Percentiles rank a stretch among this genome's conserved stretches.
Evolutionary conservation across 768 basidiomycete species (phyloP).

Genomic region (Aureoboletus auriporus): DNA sequence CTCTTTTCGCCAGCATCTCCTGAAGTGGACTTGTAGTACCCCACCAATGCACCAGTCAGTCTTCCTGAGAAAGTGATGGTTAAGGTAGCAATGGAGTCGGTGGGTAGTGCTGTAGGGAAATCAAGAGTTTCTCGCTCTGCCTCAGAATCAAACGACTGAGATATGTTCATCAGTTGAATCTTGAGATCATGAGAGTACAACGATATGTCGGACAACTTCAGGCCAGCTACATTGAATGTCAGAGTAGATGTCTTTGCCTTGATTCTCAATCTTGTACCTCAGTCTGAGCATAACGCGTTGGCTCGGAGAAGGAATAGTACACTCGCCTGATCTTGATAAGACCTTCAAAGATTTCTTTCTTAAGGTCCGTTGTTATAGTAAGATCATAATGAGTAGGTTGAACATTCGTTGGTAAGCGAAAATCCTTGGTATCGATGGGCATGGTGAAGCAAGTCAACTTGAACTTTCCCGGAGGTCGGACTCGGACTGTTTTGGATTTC

Average conservation of each 20-base stretch:
- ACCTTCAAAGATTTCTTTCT: slow-evolving; percentile 72
- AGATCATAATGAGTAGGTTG: slow-evolving; percentile 77
- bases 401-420: slow-evolving; percentile 62
- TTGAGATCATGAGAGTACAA: slow-evolving; percentile 54
- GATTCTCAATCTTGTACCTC: slow-evolving; percentile 52
- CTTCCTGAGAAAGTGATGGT: slow-evolving; percentile 65
- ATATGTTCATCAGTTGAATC: slow-evolving; percentile 41
- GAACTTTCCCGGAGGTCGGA: too few species aligned
- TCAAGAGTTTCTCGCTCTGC: slow-evolving; percentile 65
- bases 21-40: slow-evolving; percentile 73
- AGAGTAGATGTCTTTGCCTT: slow-evolving; percentile 55
- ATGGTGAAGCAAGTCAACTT: background rate
- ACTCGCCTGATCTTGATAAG: slow-evolving; percentile 66
- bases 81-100: slow-evolving; percentile 67
- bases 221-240: slow-evolving; percentile 60
- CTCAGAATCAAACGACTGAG: slow-evolving; percentile 52
- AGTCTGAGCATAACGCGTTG: background rate
- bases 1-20: slow-evolving; percentile 54
- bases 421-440: slow-evolving; percentile 11
- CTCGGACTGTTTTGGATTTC: too few species aligned
- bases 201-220: slow-evolving; percentile 55
- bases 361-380: slow-evolving; percentile 77
- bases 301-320: background rate
- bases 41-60: slow-evolving; percentile 71
- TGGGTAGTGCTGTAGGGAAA: slow-evolving; percentile 56